Evolutionary conservation across 306 rosid genomes (phyloP).

Genomic region (Cucurbita moschata): DNA sequence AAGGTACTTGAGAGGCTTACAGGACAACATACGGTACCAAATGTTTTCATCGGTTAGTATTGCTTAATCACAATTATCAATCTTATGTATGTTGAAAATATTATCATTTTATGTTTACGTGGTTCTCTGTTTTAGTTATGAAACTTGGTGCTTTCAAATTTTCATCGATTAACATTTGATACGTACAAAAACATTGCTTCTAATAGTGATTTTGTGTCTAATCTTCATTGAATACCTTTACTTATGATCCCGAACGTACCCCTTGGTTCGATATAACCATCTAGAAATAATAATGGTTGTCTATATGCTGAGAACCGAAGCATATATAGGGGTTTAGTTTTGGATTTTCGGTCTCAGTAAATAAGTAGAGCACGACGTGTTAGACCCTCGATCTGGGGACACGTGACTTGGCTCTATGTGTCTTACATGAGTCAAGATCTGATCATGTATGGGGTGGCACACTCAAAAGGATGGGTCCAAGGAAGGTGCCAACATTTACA

Average conservation of each 20-base stretch:
- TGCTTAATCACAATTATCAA: neutral
- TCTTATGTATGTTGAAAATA: no score
- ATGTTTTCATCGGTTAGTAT: conserved; percentile 71
- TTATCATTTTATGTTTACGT: no score
- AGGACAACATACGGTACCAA: conserved; percentile 92
- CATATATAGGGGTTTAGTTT: neutral
- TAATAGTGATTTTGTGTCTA: neutral
- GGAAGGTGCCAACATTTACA: neutral
- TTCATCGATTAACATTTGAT: neutral
- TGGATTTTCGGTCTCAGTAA: neutral
- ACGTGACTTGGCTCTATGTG: neutral
- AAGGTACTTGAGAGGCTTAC: conserved; percentile 77
- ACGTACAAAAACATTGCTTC: neutral
- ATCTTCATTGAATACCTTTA: neutral
- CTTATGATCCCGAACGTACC: neutral
- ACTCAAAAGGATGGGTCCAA: neutral
- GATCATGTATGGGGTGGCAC: neutral
- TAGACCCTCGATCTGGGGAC: neutral
- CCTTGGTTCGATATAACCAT: no score
- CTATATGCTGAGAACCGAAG: neutral
- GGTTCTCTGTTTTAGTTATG: no score
- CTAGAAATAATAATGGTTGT: neutral
- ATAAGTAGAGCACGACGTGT: neutral
- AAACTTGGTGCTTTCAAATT: no score
- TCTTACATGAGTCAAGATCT: neutral